Base-by-base conservation (phyloP, 768 basidiomycete genomes). In the Gyrodon lividus region DNA sequence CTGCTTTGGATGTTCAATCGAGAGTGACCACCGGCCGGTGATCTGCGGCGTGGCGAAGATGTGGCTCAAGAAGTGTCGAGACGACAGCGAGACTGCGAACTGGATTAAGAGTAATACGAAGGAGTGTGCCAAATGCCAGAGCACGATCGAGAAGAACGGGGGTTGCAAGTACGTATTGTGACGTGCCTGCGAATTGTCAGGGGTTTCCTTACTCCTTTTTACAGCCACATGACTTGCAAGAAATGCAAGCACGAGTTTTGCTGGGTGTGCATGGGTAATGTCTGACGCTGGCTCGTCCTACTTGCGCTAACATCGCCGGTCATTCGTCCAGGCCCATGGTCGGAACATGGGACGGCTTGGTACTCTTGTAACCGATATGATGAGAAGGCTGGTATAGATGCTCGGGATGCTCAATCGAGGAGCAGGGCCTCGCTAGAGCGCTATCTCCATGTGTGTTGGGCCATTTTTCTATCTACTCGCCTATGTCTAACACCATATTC, bases 31-130 rank as follows among this genome's bases (percentile, higher is more conserved):
- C 66, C 81, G 92, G 26, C 97, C 97, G 0, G 84, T 97, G 39
- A 79, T 97, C 43, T 99, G 97, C 69, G 76, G 71, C 5, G 87
- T 95, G 20, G 91, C 94, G 56, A 86, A 79, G 75, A 80, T 93
- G 77, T 99, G 97, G 97, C 71, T 95, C 62, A 91, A 88, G 81
- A 98, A 99, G 71, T 98, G 97, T 70, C 82, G 84, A 45, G 97
- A 99, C 68, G 97, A 99, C 66, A 91, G 88, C 56, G 97, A 99
- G 74, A 99, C 97, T 16, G 92, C 94, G 22, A 98, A 99, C 69
- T 99, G 97, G 97, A 93, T 99, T 77, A 93, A 92, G 81, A 97
- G 94, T 57, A 98, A 99, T 68, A 99, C 97, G 37, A 98, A 99
- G 77, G 97, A 99, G 70, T 99, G 97, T 68, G 77, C 83, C 17